Evolutionary conservation across 192 early-diverging fungal genomes (phyloP), one percentile per base, ranked within the genome.

Genomic region (Coemansia sp.): DNA sequence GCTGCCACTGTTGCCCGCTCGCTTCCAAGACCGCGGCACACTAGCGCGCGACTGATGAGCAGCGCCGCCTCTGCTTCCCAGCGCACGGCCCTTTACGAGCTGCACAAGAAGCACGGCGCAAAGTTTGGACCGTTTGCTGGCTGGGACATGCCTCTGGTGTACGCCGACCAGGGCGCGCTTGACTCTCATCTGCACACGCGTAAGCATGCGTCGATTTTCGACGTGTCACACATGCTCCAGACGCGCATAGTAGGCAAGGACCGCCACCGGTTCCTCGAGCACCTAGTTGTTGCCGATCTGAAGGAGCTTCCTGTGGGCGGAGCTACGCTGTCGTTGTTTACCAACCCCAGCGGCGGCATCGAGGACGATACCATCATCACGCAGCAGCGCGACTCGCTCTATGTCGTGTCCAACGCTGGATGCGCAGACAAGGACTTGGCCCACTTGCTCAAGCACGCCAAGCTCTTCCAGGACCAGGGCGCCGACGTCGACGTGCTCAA

Each of bases 51-150:
- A 11, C 49, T 68, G 5, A 81, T 81, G 73, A 72, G 66, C 66
- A 69, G 73, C 15, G 62, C 51, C 45, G 61, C 68, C 7, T n/a
- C n/a, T n/a, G 11, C 64, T 6, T 45, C 87, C 61, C 90, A 92
- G 78, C 85, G 88, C 63, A 98, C 95, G 7, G 86, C 93, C 4
- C 87, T 99, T 2, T 90, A 96, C 75, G 93, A 97, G 72, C 95
- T 96, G 65, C 97, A 99, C 85, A 87, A 94, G 39, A 69, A 86
- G 71, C 85, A 96, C 65, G 94, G 94, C 25, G 97, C 92, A 41
- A 97, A 94, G 86, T 98, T 99, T 91, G 96, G 96, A 15, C 93
- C 94, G 36, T 99, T 97, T 84, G 97, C 97, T 65, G 97, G 96
- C 6, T 98, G 93, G 90, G 86, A 86, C 62, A 99, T 99, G 97